Evolutionary conservation across 192 early-diverging fungal genomes (phyloP).

Genomic region (Podila epicladia): DNA sequence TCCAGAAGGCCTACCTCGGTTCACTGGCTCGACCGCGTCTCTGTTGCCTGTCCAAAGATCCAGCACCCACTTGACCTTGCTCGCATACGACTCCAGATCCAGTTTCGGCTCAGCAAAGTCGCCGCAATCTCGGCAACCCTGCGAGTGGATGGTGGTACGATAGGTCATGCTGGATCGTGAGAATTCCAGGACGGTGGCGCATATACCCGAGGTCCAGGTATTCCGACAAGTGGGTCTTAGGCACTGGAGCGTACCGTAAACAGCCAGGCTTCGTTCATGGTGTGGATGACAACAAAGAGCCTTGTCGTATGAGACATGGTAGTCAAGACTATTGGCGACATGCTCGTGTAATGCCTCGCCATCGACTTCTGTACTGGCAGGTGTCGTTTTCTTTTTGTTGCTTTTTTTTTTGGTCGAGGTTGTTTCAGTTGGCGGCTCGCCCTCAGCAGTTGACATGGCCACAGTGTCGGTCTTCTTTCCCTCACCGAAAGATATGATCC

Average conservation of each 20-base stretch:
- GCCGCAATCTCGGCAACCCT: neutral
- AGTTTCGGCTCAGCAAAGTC: neutral
- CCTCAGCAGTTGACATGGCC: neutral
- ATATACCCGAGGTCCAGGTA: neutral
- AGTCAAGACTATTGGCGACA: neutral
- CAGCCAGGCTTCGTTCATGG: neutral
- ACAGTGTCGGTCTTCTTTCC: neutral
- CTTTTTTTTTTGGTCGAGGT: neutral
- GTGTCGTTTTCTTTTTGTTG: neutral
- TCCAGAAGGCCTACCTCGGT: neutral
- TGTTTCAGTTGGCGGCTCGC: neutral
- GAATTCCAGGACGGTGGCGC: constrained; percentile 1
- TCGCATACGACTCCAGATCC: neutral
- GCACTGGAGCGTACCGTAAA: neutral
- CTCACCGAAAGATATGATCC: constrained; percentile 4
- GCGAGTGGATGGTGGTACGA: neutral
- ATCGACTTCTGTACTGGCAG: neutral
- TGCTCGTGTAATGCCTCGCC: neutral
- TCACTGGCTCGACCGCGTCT: neutral
- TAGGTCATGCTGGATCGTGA: neutral
- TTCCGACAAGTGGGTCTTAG: neutral
- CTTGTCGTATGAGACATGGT: constrained; percentile 5
- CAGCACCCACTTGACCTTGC: neutral
- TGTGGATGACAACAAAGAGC: neutral
- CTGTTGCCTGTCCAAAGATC: constrained; percentile 8